These are phyloP conservation scores for Vitis rotundifolia DNA, from an alignment of 164 flowering plant genomes.

Conservation along the genomic window DNA sequence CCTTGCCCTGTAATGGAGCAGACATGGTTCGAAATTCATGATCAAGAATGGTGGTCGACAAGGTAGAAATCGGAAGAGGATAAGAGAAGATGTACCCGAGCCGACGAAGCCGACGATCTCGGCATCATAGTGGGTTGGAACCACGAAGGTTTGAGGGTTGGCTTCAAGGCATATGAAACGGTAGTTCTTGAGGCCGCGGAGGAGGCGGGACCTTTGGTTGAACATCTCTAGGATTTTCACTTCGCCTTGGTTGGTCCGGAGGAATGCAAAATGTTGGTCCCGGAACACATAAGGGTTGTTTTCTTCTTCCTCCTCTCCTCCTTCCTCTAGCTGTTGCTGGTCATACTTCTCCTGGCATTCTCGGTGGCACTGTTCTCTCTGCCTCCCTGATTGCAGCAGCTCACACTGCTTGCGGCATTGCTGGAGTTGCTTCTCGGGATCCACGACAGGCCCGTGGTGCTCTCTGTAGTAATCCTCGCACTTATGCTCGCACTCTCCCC, in stretches of 20 bases:
- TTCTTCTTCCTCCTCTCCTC: constrained; percentile 8
- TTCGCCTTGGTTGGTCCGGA: constrained; percentile 40
- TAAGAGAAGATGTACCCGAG: constrained; percentile 18
- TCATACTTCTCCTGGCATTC: background rate
- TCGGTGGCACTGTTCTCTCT: constrained; percentile 3
- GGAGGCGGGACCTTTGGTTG: constrained; percentile 35
- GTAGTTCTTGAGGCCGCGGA: constrained; percentile 45
- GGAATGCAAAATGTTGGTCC: constrained; percentile 25
- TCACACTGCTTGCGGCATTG: constrained; percentile 9
- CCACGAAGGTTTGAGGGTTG: constrained; percentile 43
- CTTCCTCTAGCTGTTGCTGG: background rate
- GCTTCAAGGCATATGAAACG: constrained; percentile 46
- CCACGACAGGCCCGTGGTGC: constrained; percentile 17
- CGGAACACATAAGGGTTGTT: constrained; percentile 47
- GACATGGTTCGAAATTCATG: too few species aligned
- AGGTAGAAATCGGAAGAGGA: background rate
- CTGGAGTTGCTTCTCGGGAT: background rate
- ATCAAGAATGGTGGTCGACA: too few species aligned
- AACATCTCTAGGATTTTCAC: constrained; percentile 42
- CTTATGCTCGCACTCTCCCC: constrained; percentile 11
- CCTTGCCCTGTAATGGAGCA: constrained; percentile 5
- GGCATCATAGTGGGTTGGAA: constrained; percentile 55
- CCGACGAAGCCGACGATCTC: constrained; percentile 32
- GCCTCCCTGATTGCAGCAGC: background rate
- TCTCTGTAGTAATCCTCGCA: constrained; percentile 31